Evolutionary conservation across 106 monocot species (phyloP).

Genomic region (Gastrodia elata): DNA sequence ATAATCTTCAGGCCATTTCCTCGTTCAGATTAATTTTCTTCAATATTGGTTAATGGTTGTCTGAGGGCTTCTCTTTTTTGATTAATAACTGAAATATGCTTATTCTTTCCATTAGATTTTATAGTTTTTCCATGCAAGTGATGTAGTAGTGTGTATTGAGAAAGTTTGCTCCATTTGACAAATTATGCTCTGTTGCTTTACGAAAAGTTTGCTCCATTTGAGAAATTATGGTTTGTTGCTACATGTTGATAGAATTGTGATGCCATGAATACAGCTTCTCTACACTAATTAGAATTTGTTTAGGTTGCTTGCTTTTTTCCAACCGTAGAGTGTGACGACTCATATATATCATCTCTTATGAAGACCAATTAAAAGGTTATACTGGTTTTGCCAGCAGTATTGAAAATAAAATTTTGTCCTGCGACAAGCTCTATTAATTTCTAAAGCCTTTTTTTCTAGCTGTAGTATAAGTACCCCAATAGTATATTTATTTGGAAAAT

Average conservation of each 20-base stretch:
- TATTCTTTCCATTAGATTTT: neutral
- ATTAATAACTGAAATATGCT: neutral
- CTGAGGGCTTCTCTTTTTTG: neutral
- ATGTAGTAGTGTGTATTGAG: neutral
- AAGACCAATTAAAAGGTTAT: neutral
- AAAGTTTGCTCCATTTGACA: constrained; percentile 4
- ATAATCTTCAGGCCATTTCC: no score
- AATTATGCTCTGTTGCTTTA: neutral
- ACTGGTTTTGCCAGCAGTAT: neutral
- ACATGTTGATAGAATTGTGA: neutral
- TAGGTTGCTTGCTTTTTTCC: neutral
- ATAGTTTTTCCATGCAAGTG: neutral
- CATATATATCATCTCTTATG: neutral
- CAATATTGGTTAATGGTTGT: neutral
- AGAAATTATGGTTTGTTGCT: neutral
- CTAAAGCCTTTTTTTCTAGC: no score
- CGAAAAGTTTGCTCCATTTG: constrained; percentile 4
- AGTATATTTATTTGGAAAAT: no score
- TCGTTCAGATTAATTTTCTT: no score
- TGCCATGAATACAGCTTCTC: neutral
- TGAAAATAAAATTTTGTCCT: neutral
- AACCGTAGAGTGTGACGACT: neutral
- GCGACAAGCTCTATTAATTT: neutral
- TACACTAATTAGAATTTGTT: neutral
- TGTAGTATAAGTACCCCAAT: no score